phyloP scores from a whole-genome alignment of 768 basidiomycete genomes.

The Neoboletus subvelutipes region DNA sequence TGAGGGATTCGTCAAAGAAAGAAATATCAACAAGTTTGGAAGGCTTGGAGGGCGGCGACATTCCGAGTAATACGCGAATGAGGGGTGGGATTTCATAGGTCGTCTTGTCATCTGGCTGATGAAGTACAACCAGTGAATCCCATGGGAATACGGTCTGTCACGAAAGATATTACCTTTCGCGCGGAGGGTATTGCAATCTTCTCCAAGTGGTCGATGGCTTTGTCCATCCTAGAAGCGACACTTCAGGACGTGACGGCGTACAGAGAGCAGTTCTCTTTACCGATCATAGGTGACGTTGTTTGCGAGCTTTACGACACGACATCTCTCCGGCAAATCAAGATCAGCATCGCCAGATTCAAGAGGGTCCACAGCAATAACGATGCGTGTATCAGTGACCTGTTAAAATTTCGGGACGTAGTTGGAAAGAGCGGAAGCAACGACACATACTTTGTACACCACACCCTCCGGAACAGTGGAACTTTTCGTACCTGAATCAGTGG shows the following conservation, averaged over 20 bases:
- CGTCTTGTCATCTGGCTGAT: conserved; percentile 41
- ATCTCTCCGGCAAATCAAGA: conserved; percentile 80
- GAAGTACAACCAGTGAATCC: background rate
- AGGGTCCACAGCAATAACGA: conserved; percentile 76
- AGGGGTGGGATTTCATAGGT: conserved; percentile 49
- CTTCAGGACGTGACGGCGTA: background rate
- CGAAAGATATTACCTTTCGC: conserved; percentile 19
- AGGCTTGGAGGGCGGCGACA: conserved; percentile 46
- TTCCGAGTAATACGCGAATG: conserved; percentile 70
- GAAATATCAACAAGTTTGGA: conserved; percentile 41
- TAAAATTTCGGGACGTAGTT: background rate
- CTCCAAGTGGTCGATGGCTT: conserved; percentile 69
- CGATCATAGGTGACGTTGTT: conserved; percentile 92
- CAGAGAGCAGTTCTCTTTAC: conserved; percentile 31
- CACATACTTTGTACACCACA: conserved; percentile 77
- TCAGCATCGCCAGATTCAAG: conserved; percentile 60
- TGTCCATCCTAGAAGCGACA: conserved; percentile 71
- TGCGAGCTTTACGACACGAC: conserved; percentile 83
- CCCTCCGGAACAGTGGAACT: conserved; percentile 56
- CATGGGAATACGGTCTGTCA: background rate
- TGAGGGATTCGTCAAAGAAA: conserved; percentile 78
- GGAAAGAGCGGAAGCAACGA: background rate
- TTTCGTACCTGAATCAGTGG: conserved; percentile 39
- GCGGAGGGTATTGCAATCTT: conserved; percentile 35
- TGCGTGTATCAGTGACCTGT: conserved; percentile 77